Evolutionary conservation across 306 rosid species (phyloP).

Genomic region (Prunus padus): DNA sequence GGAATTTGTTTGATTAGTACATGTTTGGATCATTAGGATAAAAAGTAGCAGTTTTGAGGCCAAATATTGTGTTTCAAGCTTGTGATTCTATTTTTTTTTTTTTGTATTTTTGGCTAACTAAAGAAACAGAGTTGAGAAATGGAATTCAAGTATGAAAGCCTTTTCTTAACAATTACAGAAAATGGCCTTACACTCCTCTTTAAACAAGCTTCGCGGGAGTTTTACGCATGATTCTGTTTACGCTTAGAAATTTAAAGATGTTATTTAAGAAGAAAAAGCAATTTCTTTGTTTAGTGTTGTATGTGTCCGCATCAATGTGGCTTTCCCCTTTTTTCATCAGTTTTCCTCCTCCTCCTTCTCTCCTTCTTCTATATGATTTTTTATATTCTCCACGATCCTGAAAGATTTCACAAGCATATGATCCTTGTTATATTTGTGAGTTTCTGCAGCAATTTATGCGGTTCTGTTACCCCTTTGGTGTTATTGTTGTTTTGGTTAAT

Average conservation of each 20-base stretch:
- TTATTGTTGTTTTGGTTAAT: no score
- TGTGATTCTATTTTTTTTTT: no score
- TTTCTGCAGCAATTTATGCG: no score
- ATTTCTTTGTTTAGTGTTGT: neutral
- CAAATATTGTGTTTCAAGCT: no score
- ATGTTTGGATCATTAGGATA: no score
- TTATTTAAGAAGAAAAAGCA: neutral
- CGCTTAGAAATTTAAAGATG: constrained; percentile 2
- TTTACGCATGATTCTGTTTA: neutral
- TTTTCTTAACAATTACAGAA: no score
- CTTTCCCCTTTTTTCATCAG: neutral
- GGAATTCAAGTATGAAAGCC: neutral
- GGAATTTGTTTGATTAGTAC: no score
- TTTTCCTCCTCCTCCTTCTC: neutral
- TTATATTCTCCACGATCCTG: neutral
- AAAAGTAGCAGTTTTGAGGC: no score
- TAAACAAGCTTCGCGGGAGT: neutral
- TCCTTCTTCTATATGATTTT: neutral
- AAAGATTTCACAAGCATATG: no score
- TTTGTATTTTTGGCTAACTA: neutral
- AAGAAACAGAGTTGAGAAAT: neutral
- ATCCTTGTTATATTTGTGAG: no score
- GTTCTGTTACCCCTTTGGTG: no score
- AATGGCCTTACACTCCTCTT: neutral
- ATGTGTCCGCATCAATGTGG: neutral